Evolutionary conservation across 1,139 yeast species (phyloP).

Genomic region (Meyerozyma athensensis): DNA sequence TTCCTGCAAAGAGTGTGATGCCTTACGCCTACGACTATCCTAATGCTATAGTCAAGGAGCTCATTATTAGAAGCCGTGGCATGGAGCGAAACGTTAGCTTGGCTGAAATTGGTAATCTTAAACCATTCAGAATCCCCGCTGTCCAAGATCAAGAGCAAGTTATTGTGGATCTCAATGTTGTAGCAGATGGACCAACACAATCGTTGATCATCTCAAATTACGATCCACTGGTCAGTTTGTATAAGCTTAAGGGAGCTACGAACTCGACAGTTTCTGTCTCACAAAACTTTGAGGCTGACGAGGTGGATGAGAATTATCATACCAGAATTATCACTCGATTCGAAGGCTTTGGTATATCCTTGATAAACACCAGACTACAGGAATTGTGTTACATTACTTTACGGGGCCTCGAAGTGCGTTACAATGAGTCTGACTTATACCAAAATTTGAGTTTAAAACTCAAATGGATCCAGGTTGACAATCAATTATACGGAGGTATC

Average conservation of each 20-base stretch:
- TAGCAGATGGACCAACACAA: constrained; percentile 95
- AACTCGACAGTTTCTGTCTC: constrained; percentile 24
- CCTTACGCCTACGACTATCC: constrained; percentile 99
- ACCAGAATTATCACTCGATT: constrained; percentile 60
- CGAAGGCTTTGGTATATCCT: constrained; percentile 87
- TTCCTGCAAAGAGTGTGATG: constrained; percentile 93
- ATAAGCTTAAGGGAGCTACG: constrained; percentile 44
- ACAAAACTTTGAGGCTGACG: constrained; percentile 57
- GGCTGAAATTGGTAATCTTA: constrained; percentile 87
- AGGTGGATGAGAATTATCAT: constrained; percentile 63
- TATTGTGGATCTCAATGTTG: constrained; percentile 81
- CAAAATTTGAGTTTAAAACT: constrained; percentile 76
- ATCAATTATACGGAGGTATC: constrained; percentile 82
- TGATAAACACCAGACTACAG: constrained; percentile 64
- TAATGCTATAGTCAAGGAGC: constrained; percentile 78
- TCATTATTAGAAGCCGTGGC: constrained; percentile 67
- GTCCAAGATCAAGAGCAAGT: constrained; percentile 38
- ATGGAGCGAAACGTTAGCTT: constrained; percentile 75
- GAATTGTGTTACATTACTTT: constrained; percentile 81
- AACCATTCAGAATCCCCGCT: constrained; percentile 75
- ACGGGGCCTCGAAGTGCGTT: constrained; percentile 75
- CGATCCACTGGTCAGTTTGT: constrained; percentile 72
- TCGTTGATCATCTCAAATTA: constrained; percentile 79
- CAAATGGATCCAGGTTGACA: constrained; percentile 94
- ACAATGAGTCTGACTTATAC: constrained; percentile 78